A percentile compares a stretch with the other conserved stretches of the same genome.
phyloP scores from a whole-genome alignment of 768 basidiomycete genomes.

The Cytidiella melzeri region DNA sequence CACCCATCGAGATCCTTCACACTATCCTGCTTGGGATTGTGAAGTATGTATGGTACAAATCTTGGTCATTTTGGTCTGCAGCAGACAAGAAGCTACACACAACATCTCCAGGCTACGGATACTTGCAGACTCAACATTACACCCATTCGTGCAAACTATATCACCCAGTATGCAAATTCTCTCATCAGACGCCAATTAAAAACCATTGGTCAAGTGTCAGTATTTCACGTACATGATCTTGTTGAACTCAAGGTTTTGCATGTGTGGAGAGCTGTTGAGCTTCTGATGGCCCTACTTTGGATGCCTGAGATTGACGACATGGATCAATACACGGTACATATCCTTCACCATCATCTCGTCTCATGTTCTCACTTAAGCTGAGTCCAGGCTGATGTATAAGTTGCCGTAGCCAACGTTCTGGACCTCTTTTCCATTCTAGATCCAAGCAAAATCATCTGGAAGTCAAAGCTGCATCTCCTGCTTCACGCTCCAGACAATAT shows the following conservation, averaged over 20 bases:
- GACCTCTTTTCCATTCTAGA: too few species aligned
- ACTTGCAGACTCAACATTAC: conserved; percentile 27
- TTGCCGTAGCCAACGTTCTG: conserved; percentile 29
- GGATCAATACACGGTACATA: conserved; percentile 16
- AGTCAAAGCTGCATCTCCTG: too few species aligned
- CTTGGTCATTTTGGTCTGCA: too few species aligned
- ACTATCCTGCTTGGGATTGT: not conserved
- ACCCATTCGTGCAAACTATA: conserved; percentile 33
- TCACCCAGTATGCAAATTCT: conserved; percentile 38
- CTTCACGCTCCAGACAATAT: too few species aligned
- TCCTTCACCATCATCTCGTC: too few species aligned
- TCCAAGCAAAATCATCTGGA: too few species aligned
- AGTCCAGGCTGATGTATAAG: not conserved
- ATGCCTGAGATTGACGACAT: conserved; percentile 18
- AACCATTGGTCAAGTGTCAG: conserved; percentile 30
- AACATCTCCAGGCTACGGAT: too few species aligned
- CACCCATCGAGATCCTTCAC: too few species aligned
- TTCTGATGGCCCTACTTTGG: conserved; percentile 16
- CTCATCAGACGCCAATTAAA: too few species aligned
- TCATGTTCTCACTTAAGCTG: not conserved
- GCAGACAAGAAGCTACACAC: conserved; percentile 35
- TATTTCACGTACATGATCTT: conserved; percentile 28
- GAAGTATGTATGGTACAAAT: too few species aligned
- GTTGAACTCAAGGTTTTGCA: conserved; percentile 8
- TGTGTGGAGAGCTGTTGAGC: conserved; percentile 16